phyloP scores from a whole-genome alignment of 2,329 filamentous ascomycete genomes.

The Ascochyta viciae-villosae region DNA sequence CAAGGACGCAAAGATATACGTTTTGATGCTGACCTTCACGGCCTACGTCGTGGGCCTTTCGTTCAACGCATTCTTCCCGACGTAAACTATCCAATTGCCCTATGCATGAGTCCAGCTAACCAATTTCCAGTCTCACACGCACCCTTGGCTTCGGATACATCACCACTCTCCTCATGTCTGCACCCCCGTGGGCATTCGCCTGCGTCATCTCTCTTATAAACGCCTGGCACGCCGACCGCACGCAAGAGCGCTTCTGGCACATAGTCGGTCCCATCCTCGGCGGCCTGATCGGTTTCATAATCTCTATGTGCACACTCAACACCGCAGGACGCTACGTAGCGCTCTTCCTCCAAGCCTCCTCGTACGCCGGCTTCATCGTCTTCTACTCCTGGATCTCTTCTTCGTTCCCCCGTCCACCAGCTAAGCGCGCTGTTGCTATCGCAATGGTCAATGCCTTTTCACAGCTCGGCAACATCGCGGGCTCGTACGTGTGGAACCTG shows the following conservation, averaged over 20 bases:
- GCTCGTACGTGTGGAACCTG: conserved; percentile 69
- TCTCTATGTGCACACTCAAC: conserved; percentile 41
- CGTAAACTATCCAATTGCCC: background rate
- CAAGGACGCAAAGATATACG: conserved; percentile 67
- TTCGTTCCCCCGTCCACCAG: conserved; percentile 61
- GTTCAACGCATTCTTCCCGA: conserved; percentile 48
- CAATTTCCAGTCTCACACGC: conserved; percentile 38
- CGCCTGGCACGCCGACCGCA: conserved; percentile 60
- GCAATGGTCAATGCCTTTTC: conserved; percentile 64
- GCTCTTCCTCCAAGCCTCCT: conserved; percentile 47
- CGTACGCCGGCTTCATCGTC: conserved; percentile 50
- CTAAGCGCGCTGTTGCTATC: conserved; percentile 67
- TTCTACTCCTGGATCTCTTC: conserved; percentile 49
- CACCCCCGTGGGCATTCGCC: conserved; percentile 59
- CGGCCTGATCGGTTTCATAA: conserved; percentile 55
- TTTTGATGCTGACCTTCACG: conserved; percentile 69
- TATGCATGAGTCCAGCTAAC: background rate
- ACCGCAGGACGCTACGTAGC: conserved; percentile 44
- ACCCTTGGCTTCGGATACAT: conserved; percentile 50
- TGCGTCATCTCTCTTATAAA: conserved; percentile 57
- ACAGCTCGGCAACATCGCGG: conserved; percentile 55
- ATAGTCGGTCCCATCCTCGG: conserved; percentile 55
- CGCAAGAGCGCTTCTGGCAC: conserved; percentile 61
- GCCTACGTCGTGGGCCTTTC: conserved; percentile 64
- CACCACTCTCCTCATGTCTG: conserved; percentile 49